These are phyloP conservation scores for Peronospora belbahrii DNA, from an alignment of 352 stramenopile genomes.

Conservation along the genomic window DNA sequence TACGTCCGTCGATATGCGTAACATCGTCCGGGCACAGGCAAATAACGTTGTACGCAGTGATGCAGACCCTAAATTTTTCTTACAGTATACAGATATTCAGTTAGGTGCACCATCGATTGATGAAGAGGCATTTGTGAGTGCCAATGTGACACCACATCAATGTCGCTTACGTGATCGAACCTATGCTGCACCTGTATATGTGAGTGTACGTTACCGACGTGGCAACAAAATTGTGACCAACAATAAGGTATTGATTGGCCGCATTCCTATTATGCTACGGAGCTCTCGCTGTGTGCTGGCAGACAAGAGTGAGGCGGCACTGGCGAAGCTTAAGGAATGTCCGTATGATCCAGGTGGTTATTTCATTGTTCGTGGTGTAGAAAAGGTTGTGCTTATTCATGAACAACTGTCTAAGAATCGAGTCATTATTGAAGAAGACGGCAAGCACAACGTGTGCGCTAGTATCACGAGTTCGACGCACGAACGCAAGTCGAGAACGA, in stretches of 20 bases:
- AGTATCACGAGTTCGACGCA: conserved; percentile 98
- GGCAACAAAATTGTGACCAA: conserved; percentile 98
- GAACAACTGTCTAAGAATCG: conserved; percentile 99
- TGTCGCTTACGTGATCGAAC: conserved; percentile 98
- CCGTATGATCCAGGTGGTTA: conserved; percentile 99
- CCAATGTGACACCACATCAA: conserved; percentile 94
- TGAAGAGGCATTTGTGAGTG: conserved; percentile 93
- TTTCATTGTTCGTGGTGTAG: conserved; percentile 97
- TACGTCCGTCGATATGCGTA: conserved; percentile 96
- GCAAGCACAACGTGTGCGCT: conserved; percentile 86
- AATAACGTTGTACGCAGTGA: conserved; percentile 89
- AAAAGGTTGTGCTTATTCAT: conserved; percentile 99
- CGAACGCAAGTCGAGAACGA: conserved; percentile 95
- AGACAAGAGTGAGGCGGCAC: conserved; percentile 90
- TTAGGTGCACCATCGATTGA: conserved; percentile 94
- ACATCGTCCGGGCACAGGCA: conserved; percentile 94
- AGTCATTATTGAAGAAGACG: conserved; percentile 98
- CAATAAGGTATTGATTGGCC: conserved; percentile 93
- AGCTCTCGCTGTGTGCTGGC: conserved; percentile 94
- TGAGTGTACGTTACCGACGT: conserved; percentile 97
- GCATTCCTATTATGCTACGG: conserved; percentile 98
- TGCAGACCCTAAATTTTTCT: conserved; percentile 97
- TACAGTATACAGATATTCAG: conserved; percentile 98
- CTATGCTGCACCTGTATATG: conserved; percentile 98
- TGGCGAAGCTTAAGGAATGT: conserved; percentile 97